These are phyloP conservation scores for Stromatinia cepivora DNA, from an alignment of 2,329 filamentous ascomycete genomes.

Conservation along the genomic window DNA sequence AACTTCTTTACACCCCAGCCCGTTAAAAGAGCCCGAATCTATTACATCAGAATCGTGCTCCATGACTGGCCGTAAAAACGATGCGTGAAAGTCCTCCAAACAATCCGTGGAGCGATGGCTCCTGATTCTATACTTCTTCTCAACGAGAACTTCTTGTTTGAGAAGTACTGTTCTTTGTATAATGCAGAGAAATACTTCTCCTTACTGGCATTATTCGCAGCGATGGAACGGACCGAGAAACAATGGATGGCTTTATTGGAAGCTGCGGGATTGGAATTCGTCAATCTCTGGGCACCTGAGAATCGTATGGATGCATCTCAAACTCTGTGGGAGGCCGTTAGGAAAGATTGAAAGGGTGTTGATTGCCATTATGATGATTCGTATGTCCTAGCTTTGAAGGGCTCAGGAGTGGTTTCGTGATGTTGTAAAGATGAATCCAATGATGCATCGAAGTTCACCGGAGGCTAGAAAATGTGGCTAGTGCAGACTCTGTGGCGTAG, in stretches of 20 bases:
- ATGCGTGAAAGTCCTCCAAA: not conserved
- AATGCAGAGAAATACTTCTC: no score
- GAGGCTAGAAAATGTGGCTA: not conserved
- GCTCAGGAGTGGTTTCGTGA: no score
- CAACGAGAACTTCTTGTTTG: no score
- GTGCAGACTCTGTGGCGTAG: not conserved
- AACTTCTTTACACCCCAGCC: not conserved
- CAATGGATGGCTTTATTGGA: not conserved
- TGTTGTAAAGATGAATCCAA: not conserved
- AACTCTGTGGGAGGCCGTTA: not conserved
- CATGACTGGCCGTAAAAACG: not conserved
- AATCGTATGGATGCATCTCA: not conserved
- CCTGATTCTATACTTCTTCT: not conserved
- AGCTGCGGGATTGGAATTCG: not conserved
- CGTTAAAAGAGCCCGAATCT: not conserved
- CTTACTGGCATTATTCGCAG: no score
- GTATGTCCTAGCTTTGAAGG: not conserved
- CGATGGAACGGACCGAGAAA: not conserved
- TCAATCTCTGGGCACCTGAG: not conserved
- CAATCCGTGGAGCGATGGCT: not conserved
- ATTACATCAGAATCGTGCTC: not conserved
- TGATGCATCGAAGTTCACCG: not conserved
- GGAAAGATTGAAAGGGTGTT: not conserved
- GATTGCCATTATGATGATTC: not conserved
- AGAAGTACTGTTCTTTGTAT: no score